Evolutionary conservation across 2,329 filamentous ascomycete species (phyloP).

Genomic region (Trichophyton rubrum): DNA sequence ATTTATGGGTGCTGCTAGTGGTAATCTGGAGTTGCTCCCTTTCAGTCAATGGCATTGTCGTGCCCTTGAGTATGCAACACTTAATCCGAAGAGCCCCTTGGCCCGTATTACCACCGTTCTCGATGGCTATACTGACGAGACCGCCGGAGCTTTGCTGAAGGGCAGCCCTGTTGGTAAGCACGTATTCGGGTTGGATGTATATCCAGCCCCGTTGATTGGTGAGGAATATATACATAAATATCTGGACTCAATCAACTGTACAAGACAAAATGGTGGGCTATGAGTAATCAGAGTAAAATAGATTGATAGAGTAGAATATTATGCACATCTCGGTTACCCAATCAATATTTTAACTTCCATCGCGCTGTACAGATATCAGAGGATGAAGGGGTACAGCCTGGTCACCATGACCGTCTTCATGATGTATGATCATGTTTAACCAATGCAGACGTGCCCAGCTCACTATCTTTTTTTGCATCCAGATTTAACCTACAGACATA

Average conservation of each 20-base stretch:
- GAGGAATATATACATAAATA: neutral
- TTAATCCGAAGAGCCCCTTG: neutral
- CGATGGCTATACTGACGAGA: neutral
- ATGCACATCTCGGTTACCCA: neutral
- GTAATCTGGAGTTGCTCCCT: neutral
- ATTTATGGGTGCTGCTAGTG: neutral
- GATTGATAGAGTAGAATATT: neutral
- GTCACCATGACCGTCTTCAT: too few relatives aligned
- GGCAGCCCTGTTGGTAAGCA: neutral
- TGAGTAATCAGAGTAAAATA: neutral
- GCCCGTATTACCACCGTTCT: constrained; percentile 1
- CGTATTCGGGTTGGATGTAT: neutral
- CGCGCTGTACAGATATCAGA: too few relatives aligned
- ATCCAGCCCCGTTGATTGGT: neutral
- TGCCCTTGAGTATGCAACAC: neutral
- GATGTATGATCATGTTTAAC: too few relatives aligned
- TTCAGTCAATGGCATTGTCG: neutral
- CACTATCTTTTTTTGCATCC: neutral
- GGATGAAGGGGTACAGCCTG: too few relatives aligned
- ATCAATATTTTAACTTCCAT: neutral
- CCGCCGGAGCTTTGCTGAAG: neutral
- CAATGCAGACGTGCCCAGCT: too few relatives aligned
- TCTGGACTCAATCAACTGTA: neutral
- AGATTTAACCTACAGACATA: neutral
- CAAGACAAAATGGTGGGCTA: neutral